Percentiles rank a stretch among this genome's conserved stretches.
phyloP scores from a whole-genome alignment of 2,329 filamentous ascomycete genomes.

The Neoscytalidium dimidiatum region DNA sequence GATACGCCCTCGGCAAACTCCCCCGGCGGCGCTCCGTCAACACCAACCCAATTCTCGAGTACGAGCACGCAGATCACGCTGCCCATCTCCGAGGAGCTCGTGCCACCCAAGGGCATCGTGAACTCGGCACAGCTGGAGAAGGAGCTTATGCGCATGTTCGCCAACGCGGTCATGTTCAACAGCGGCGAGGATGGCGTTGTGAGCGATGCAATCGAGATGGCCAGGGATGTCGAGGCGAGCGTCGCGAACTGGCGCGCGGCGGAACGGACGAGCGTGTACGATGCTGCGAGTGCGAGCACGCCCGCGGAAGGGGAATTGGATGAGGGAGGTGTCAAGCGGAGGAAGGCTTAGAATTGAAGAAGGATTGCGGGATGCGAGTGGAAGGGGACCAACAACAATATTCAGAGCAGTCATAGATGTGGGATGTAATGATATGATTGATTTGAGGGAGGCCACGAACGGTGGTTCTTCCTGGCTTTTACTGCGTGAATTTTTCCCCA shows the following conservation, averaged over 20 bases:
- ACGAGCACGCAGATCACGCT: conserved; percentile 38
- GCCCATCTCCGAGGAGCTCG: conserved; percentile 72
- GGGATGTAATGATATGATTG: not conserved
- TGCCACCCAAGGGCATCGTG: conserved; percentile 86
- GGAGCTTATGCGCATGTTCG: conserved; percentile 94
- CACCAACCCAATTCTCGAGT: conserved; percentile 30
- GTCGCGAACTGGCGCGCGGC: conserved; percentile 75
- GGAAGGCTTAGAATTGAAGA: not conserved
- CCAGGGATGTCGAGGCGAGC: conserved; percentile 78
- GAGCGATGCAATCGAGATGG: conserved; percentile 86
- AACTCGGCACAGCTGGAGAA: conserved; percentile 92
- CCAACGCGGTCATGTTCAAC: conserved; percentile 98
- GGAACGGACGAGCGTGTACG: conserved; percentile 47
- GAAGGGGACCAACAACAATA: not conserved
- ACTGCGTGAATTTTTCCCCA: not conserved
- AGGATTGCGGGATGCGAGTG: not conserved
- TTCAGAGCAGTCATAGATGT: not conserved
- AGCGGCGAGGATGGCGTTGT: conserved; percentile 88
- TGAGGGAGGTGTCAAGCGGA: conserved; percentile 9
- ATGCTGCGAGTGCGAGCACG: conserved; percentile 22
- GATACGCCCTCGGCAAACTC: conserved; percentile 62
- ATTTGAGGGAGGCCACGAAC: not conserved
- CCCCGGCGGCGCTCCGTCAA: conserved; percentile 42
- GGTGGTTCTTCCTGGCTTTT: not conserved
- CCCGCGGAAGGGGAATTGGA: conserved; percentile 30